phyloP scores from a whole-genome alignment of 2,329 filamentous ascomycete species.

The Cladosporium sp. region DNA sequence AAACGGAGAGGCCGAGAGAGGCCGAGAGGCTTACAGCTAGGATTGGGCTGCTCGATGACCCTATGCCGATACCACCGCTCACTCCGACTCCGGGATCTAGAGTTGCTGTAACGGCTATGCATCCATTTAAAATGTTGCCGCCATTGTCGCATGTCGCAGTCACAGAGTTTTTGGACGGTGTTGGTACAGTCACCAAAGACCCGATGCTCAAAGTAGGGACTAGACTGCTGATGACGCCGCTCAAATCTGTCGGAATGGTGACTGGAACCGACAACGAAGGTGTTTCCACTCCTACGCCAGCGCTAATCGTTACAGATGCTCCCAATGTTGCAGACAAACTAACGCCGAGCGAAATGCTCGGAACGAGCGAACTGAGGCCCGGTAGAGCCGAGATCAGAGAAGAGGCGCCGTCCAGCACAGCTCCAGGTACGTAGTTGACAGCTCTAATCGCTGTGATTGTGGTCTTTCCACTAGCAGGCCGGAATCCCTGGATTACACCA shows the following conservation, averaged over 20 bases:
- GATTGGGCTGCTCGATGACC: conserved; percentile 15
- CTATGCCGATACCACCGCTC: conserved; percentile 11
- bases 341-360: neutral
- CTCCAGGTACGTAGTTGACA: conserved; percentile 24
- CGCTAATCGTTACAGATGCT: neutral
- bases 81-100: neutral
- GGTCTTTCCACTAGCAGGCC: neutral
- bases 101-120: conserved; percentile 9
- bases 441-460: conserved; percentile 25
- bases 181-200: neutral
- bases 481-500: conserved; percentile 23
- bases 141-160: conserved; percentile 18
- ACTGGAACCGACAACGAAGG: neutral
- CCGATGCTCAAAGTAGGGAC: neutral
- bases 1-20: conserved; percentile 7
- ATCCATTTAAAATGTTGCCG: conserved; percentile 20
- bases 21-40: conserved; percentile 4
- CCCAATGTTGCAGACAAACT: neutral
- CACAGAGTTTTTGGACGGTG: neutral
- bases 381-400: neutral
- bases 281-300: neutral
- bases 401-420: neutral
- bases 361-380: neutral
- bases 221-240: neutral
- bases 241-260: neutral